These are phyloP conservation scores for Amylostereum chailletii DNA, from an alignment of 1,284 basidiomycete species.

Conservation along the genomic window DNA sequence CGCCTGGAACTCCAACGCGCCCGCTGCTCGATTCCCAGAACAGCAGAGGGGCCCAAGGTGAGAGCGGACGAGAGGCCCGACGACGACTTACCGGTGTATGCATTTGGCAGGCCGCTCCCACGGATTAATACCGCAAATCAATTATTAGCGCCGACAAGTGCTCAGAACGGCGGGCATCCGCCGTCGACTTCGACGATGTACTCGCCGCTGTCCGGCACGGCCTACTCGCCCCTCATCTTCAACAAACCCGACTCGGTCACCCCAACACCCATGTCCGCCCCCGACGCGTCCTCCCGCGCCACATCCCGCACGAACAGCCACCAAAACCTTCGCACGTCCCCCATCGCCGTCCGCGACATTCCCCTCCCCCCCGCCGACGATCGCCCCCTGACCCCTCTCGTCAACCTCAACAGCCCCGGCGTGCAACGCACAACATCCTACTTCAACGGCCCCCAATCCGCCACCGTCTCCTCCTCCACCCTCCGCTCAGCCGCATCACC, in stretches of 20 bases:
- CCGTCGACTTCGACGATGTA: too few species aligned
- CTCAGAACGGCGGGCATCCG: too few species aligned
- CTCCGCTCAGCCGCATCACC: conserved; percentile 2
- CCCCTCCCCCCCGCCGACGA: background rate
- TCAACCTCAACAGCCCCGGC: background rate
- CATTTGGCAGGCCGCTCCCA: too few species aligned
- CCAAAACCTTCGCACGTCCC: background rate
- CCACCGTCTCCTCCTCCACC: conserved; percentile 4
- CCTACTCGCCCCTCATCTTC: background rate
- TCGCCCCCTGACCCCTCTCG: conserved; percentile 5
- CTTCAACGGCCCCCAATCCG: background rate
- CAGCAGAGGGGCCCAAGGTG: too few species aligned
- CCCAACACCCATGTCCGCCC: background rate
- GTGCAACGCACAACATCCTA: conserved; percentile 2
- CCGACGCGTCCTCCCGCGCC: background rate
- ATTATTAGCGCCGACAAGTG: too few species aligned
- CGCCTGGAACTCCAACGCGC: too few species aligned
- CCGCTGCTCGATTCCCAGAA: too few species aligned
- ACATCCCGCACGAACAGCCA: background rate
- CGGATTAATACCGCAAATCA: too few species aligned
- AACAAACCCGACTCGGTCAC: background rate
- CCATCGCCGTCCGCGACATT: background rate
- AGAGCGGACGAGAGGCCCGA: too few species aligned
- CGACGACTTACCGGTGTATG: too few species aligned
- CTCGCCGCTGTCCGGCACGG: background rate